Conservation (phyloP, 495 filamentous ascomycete species). For the Penicillium arizonense region DNA sequence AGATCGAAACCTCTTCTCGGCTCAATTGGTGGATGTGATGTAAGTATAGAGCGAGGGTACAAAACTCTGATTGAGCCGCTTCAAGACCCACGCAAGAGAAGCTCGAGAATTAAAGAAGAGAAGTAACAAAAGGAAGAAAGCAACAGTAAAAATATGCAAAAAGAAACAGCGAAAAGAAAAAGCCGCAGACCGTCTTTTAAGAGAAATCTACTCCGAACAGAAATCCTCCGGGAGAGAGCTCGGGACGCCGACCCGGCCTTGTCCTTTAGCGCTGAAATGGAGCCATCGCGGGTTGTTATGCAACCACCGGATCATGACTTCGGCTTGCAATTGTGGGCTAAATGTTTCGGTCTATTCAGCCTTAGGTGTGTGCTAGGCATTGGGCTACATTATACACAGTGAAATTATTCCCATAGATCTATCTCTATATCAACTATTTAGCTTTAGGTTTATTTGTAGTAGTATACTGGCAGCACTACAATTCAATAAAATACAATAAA, state of each 20-base stretch:
- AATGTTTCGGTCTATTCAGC: neutral
- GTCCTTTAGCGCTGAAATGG: constrained; percentile 7
- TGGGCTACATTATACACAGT: no score
- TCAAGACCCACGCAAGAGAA: no score
- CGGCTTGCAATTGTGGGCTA: neutral
- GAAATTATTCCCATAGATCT: no score
- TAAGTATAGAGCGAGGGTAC: no score
- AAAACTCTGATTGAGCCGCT: no score
- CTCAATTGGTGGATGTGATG: no score
- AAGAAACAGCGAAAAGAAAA: constrained; percentile 10
- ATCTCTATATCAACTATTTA: no score
- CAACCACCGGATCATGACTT: neutral
- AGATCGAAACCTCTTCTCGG: no score
- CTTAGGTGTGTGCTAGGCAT: no score
- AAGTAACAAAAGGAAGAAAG: neutral
- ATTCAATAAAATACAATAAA: neutral
- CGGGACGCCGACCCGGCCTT: constrained; percentile 14
- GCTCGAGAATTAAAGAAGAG: neutral
- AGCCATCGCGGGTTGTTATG: neutral
- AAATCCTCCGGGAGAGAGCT: constrained; percentile 5
- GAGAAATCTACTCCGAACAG: neutral
- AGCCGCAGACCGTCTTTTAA: constrained; percentile 8
- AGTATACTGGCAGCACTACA: neutral
- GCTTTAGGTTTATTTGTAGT: neutral
- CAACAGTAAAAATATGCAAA: neutral